A percentile compares a stretch with the other conserved stretches of the same genome.
Conservation (phyloP, 208 protist species). For the Novymonas esmeraldas region DNA sequence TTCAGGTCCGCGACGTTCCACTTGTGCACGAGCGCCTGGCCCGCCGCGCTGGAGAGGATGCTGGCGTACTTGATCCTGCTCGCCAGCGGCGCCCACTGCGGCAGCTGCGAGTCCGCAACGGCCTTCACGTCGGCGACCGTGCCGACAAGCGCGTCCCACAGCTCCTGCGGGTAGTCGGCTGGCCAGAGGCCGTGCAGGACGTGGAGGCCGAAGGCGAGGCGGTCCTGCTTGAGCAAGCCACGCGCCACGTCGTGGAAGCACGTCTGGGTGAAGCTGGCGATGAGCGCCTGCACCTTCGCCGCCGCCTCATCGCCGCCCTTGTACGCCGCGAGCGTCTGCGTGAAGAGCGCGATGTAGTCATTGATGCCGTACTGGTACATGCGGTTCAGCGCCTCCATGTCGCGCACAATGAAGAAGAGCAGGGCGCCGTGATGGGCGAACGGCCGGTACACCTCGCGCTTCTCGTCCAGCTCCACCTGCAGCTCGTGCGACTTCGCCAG, state of each 20-base stretch:
- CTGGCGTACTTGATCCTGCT: constrained; percentile 59
- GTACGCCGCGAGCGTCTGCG: constrained; percentile 55
- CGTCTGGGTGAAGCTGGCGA: constrained; percentile 60
- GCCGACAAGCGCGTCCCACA: constrained; percentile 92
- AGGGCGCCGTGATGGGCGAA: constrained; percentile 86
- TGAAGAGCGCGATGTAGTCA: constrained; percentile 91
- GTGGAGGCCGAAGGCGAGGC: constrained; percentile 95
- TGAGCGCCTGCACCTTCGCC: constrained; percentile 63
- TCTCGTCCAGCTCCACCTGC: constrained; percentile 92
- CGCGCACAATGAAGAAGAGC: constrained; percentile 95
- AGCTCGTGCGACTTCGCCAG: constrained; percentile 88
- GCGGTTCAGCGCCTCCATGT: constrained; percentile 91
- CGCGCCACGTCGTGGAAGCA: constrained; percentile 74
- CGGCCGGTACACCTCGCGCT: constrained; percentile 94
- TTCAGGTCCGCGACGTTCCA: constrained; percentile 57
- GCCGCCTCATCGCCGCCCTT: constrained; percentile 31
- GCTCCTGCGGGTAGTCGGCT: constrained; percentile 64
- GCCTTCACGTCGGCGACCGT: constrained; percentile 38
- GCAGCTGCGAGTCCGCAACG: constrained; percentile 36
- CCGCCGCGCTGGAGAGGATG: constrained; percentile 43
- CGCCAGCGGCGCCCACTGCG: constrained; percentile 62
- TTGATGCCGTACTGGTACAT: constrained; percentile 98
- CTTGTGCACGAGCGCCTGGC: constrained; percentile 43
- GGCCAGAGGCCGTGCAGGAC: constrained; percentile 89
- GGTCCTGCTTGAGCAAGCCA: constrained; percentile 91